phyloP scores from a whole-genome alignment of 2,329 filamentous ascomycete species.

The Apiospora sp. region DNA sequence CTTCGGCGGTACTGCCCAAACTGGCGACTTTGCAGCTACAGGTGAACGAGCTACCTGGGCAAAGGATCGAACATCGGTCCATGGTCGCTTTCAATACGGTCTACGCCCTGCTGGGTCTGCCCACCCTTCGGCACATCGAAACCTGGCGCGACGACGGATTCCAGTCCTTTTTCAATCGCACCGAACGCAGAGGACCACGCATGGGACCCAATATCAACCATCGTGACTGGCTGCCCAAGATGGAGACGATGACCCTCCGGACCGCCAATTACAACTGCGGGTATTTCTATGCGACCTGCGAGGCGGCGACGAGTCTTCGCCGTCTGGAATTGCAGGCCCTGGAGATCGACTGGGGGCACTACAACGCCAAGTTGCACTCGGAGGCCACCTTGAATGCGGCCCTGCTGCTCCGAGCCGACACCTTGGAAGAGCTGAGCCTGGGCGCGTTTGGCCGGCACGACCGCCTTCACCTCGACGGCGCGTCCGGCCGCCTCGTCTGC shows the following conservation, averaged over 20 bases:
- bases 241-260: background rate
- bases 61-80: background rate
- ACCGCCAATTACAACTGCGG: background rate
- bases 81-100: background rate
- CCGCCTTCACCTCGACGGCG: background rate
- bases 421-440: background rate
- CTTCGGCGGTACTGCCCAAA: background rate
- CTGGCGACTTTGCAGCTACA: background rate
- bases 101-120: background rate
- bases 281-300: background rate
- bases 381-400: background rate
- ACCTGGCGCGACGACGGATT: background rate
- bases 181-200: background rate
- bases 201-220: background rate
- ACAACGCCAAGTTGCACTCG: too few relatives aligned
- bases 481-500: background rate
- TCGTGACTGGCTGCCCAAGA: background rate
- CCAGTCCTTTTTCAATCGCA: background rate
- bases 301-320: background rate
- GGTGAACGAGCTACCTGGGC: background rate
- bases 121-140: background rate
- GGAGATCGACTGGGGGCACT: background rate
- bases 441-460: too few relatives aligned
- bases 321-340: background rate
- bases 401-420: background rate